Percentiles rank a stretch among this genome's conserved stretches.
Conservation (phyloP, 2,329 filamentous ascomycete species). For the Rachicladosporium sp. region DNA sequence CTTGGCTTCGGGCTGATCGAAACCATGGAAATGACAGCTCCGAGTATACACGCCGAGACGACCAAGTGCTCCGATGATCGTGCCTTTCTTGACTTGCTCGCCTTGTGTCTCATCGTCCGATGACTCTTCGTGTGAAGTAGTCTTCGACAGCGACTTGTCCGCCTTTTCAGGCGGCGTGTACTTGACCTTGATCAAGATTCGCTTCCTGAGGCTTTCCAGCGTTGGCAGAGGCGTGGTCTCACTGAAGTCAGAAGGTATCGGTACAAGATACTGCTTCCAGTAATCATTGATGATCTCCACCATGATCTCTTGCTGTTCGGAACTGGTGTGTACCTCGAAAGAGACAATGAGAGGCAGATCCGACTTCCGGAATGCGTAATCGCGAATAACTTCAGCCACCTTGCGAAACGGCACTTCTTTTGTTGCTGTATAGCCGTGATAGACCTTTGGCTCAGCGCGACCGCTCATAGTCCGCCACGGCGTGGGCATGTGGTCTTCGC, state of each 20-base stretch:
- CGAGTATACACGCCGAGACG: slow-evolving; percentile 74
- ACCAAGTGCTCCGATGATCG: slow-evolving; percentile 60
- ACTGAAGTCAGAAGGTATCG: slow-evolving; percentile 36
- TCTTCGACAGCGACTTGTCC: slow-evolving; percentile 6
- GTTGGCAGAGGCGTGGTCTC: slow-evolving; percentile 52
- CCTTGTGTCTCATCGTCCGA: slow-evolving; percentile 26
- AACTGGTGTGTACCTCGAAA: slow-evolving; percentile 75
- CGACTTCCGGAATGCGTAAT: slow-evolving; percentile 60
- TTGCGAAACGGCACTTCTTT: slow-evolving; percentile 76
- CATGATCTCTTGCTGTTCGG: slow-evolving; percentile 80
- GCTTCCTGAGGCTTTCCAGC: slow-evolving; percentile 55
- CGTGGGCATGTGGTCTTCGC: slow-evolving; percentile 12
- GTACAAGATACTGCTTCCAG: slow-evolving; percentile 65
- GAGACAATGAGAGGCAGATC: slow-evolving; percentile 81
- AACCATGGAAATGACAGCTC: slow-evolving; percentile 65
- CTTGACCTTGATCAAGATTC: slow-evolving; percentile 53
- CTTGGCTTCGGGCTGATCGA: slow-evolving; percentile 48
- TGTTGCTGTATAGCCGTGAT: slow-evolving; percentile 59
- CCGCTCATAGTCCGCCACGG: slow-evolving; percentile 18
- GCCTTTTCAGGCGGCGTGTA: slow-evolving; percentile 29
- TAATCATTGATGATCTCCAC: slow-evolving; percentile 86
- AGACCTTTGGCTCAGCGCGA: slow-evolving; percentile 18
- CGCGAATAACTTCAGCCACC: slow-evolving; percentile 67
- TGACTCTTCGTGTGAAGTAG: slow-evolving; percentile 21
- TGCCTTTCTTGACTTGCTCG: slow-evolving; percentile 34